A percentile compares a stretch with the other conserved stretches of the same genome.
Conservation (phyloP, 1,284 basidiomycete species). For the Fomitopsis schrenkii region DNA sequence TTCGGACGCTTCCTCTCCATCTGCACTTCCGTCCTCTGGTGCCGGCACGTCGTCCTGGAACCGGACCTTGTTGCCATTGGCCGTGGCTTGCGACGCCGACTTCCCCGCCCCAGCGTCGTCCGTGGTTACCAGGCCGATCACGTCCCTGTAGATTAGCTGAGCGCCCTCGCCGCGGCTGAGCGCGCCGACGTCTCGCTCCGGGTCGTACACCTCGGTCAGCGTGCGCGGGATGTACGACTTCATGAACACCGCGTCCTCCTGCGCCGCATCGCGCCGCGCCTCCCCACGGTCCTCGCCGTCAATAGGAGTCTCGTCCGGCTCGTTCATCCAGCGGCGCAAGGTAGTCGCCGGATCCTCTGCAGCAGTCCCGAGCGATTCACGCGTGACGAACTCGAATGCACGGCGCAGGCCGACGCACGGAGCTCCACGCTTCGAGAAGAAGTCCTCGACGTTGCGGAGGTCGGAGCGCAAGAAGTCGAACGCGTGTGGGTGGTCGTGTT, state of each 20-base stretch:
- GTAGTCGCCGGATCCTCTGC: conserved; percentile 37
- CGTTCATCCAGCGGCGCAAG: conserved; percentile 50
- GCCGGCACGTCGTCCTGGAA: conserved; percentile 13
- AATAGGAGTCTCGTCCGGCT: conserved; percentile 25
- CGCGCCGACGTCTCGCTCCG: conserved; percentile 83
- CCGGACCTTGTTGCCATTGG: conserved; percentile 14
- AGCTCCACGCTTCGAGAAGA: conserved; percentile 79
- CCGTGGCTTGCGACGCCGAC: neutral
- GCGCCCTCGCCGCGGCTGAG: conserved; percentile 67
- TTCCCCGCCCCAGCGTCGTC: neutral
- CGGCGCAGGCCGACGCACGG: conserved; percentile 76
- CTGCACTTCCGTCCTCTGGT: conserved; percentile 14
- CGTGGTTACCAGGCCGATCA: conserved; percentile 70
- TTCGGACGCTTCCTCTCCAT: conserved; percentile 12
- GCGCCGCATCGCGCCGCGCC: conserved; percentile 23
- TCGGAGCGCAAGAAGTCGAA: conserved; percentile 96
- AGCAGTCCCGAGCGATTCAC: conserved; percentile 36
- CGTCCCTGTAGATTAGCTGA: conserved; percentile 80
- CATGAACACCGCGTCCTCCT: conserved; percentile 87
- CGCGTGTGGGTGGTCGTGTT: conserved; percentile 95
- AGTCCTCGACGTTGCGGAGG: conserved; percentile 91
- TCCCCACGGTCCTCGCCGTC: conserved; percentile 19
- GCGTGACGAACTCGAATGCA: conserved; percentile 88
- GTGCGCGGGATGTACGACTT: conserved; percentile 90
- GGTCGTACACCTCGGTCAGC: conserved; percentile 88